Conservation (phyloP, 116 monocot species). For the Thalassia testudinum region DNA sequence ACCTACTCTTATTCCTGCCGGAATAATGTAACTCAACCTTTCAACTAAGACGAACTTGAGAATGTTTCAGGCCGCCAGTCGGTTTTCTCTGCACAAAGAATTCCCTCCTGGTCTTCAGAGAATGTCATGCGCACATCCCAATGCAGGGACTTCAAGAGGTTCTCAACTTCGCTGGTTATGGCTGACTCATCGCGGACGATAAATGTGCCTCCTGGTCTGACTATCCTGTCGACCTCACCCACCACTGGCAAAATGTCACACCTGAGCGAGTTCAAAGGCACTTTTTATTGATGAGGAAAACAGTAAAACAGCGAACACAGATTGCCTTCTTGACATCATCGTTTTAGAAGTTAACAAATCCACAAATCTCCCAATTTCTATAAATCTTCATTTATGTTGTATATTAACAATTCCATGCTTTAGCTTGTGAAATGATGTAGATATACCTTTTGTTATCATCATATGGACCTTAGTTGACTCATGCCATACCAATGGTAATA, state of each 20-base stretch:
- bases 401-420: too few relatives aligned
- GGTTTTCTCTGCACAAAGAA: constrained; percentile 66
- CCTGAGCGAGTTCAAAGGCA: constrained; percentile 25
- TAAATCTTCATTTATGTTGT: too few relatives aligned
- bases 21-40: not conserved
- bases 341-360: too few relatives aligned
- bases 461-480: too few relatives aligned
- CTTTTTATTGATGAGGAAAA: not conserved
- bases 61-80: constrained; percentile 58
- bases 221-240: constrained; percentile 74
- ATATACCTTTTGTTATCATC: too few relatives aligned
- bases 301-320: too few relatives aligned
- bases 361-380: too few relatives aligned
- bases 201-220: constrained; percentile 75
- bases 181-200: constrained; percentile 60
- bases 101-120: constrained; percentile 35
- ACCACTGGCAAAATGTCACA: constrained; percentile 61
- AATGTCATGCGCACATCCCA: constrained; percentile 63
- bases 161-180: constrained; percentile 43
- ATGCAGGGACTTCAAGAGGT: constrained; percentile 55
- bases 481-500: too few relatives aligned
- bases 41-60: constrained; percentile 17
- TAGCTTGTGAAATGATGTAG: too few relatives aligned
- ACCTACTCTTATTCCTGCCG: too few relatives aligned
- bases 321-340: too few relatives aligned